Evolutionary conservation across 2,329 filamentous ascomycete genomes (phyloP).

Genomic region (Ceratocystis eucalypticola): DNA sequence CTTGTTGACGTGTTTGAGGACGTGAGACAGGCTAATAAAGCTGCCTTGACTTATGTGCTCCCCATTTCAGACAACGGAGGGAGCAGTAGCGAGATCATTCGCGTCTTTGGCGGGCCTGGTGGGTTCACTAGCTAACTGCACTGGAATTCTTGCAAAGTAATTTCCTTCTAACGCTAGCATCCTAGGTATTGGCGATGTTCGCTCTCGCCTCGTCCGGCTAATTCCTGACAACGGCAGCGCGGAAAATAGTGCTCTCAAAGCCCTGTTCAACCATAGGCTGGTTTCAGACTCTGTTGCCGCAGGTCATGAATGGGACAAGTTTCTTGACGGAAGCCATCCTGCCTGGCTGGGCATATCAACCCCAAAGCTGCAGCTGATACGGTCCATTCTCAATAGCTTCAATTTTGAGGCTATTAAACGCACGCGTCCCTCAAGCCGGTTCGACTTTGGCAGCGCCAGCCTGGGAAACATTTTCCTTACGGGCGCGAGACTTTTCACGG

Average conservation of each 20-base stretch:
- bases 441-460: constrained; percentile 64
- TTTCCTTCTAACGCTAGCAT: constrained; percentile 6
- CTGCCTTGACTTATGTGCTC: constrained; percentile 69
- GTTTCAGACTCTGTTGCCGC: constrained; percentile 46
- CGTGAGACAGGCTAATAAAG: constrained; percentile 49
- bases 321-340: constrained; percentile 67
- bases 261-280: constrained; percentile 78
- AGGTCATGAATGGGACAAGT: constrained; percentile 69
- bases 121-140: constrained; percentile 21
- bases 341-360: constrained; percentile 62
- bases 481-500: constrained; percentile 78
- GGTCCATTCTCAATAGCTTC: constrained; percentile 61
- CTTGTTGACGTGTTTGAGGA: constrained; percentile 78
- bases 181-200: constrained; percentile 42
- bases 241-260: constrained; percentile 62
- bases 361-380: constrained; percentile 62
- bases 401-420: constrained; percentile 70
- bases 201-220: constrained; percentile 64
- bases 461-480: constrained; percentile 71
- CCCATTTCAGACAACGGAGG: constrained; percentile 95
- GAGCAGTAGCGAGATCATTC: constrained; percentile 81
- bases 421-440: constrained; percentile 56
- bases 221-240: constrained; percentile 54
- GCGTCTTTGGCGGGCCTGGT: constrained; percentile 90
- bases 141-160: neutral